Evolutionary conservation across 306 rosid genomes (phyloP).

Genomic region (Pyrus pyrifolia): DNA sequence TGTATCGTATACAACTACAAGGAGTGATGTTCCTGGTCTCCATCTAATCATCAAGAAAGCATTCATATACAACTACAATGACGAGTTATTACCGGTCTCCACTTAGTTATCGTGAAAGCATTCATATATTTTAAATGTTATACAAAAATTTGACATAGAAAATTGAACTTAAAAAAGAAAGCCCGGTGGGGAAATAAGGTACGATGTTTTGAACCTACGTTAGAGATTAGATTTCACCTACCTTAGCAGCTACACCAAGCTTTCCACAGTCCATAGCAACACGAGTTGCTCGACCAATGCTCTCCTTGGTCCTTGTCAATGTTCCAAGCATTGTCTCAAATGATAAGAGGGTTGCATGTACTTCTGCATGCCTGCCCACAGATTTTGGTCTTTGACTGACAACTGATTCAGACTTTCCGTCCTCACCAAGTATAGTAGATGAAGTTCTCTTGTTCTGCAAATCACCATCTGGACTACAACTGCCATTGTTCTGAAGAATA

Average conservation of each 20-base stretch:
- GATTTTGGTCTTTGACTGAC: slow-evolving; percentile 49
- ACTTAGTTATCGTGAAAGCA: not conserved
- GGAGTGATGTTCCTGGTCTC: not conserved
- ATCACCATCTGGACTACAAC: slow-evolving; percentile 77
- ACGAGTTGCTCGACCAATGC: slow-evolving; percentile 95
- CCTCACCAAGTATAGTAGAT: slow-evolving; percentile 36
- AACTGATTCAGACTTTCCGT: slow-evolving; percentile 39
- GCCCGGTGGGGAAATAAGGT: not conserved
- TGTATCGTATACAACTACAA: not conserved
- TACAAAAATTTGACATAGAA: not conserved
- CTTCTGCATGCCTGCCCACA: slow-evolving; percentile 55
- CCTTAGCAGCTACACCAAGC: slow-evolving; percentile 81
- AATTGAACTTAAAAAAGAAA: not conserved
- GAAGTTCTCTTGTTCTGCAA: slow-evolving; percentile 39
- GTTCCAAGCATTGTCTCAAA: slow-evolving; percentile 77
- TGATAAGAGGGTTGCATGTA: slow-evolving; percentile 59
- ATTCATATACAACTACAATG: not conserved
- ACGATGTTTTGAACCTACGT: not conserved
- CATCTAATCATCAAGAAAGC: not conserved
- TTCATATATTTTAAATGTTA: not conserved
- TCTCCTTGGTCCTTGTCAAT: slow-evolving; percentile 87
- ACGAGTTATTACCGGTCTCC: not conserved
- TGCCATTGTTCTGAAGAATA: slow-evolving; percentile 57
- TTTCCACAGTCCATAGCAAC: slow-evolving; percentile 91
- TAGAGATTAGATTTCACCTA: slow-evolving; percentile 19